phyloP scores from a whole-genome alignment of 1,284 basidiomycete genomes.

The Puccinia triticina region DNA sequence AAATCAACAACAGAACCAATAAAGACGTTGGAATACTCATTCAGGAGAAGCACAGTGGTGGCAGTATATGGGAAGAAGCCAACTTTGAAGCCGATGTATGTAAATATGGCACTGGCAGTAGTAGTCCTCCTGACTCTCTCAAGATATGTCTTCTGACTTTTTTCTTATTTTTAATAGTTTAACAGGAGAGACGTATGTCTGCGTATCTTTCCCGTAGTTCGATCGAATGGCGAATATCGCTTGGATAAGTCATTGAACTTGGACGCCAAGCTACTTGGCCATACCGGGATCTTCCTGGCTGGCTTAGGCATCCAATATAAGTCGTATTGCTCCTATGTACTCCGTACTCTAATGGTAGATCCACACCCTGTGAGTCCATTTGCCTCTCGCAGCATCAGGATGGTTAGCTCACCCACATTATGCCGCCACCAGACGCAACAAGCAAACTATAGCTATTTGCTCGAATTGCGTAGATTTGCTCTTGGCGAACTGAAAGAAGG shows the following conservation, averaged over 20 bases:
- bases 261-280: slow-evolving; percentile 78
- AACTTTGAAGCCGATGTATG: slow-evolving; percentile 69
- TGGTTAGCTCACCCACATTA: not conserved
- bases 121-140: not conserved
- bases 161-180: slow-evolving; percentile 58
- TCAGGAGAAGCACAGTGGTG: slow-evolving; percentile 80
- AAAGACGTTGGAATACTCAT: slow-evolving; percentile 80
- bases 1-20: slow-evolving; percentile 65
- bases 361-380: slow-evolving; percentile 67
- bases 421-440: slow-evolving; percentile 69
- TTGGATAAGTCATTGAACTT: slow-evolving; percentile 82
- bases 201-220: slow-evolving; percentile 91
- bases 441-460: slow-evolving; percentile 75
- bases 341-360: slow-evolving; percentile 90
- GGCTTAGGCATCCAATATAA: slow-evolving; percentile 89
- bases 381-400: not conserved
- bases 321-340: slow-evolving; percentile 87
- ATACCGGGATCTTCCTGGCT: slow-evolving; percentile 86
- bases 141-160: too few species aligned
- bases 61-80: slow-evolving; percentile 63
- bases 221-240: slow-evolving; percentile 88
- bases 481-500: slow-evolving; percentile 79
- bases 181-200: slow-evolving; percentile 88
- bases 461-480: slow-evolving; percentile 77
- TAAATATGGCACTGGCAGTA: not conserved